These are phyloP conservation scores for Secale cereale DNA, from an alignment of 176 grass and related monocot species.

Conservation along the genomic window DNA sequence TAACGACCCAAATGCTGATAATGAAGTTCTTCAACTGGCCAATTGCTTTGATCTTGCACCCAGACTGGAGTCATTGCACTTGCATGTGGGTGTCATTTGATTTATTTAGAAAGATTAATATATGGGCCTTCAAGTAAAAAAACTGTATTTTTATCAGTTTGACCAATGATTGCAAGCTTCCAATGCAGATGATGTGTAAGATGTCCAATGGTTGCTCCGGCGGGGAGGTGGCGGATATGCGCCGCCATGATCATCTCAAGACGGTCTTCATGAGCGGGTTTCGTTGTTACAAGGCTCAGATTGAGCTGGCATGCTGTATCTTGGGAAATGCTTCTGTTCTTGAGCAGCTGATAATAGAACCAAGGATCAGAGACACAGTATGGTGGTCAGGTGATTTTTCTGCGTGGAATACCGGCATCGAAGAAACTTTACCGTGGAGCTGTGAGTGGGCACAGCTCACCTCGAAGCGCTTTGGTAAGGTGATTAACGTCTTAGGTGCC, in stretches of 20 bases:
- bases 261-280: constrained; percentile 16
- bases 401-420: not conserved
- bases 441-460: not conserved
- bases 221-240: not conserved
- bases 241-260: not conserved
- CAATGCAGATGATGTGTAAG: not conserved
- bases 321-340: not conserved
- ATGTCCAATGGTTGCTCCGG: too few relatives aligned
- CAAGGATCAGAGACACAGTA: not conserved
- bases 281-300: not conserved
- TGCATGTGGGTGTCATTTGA: constrained; percentile 3
- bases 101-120: not conserved
- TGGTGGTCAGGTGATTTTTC: rapidly evolving
- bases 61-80: not conserved
- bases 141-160: not conserved
- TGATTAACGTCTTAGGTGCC: not conserved
- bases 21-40: not conserved
- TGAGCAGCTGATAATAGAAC: not conserved
- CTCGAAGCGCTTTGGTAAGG: not conserved
- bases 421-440: not conserved
- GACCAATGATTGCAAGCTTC: not conserved
- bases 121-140: too few relatives aligned
- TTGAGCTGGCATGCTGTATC: not conserved
- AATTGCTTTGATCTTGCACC: not conserved
- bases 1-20: not conserved